Base-by-base conservation (phyloP, 306 rosid species). In the Rubus parviflorus region DNA sequence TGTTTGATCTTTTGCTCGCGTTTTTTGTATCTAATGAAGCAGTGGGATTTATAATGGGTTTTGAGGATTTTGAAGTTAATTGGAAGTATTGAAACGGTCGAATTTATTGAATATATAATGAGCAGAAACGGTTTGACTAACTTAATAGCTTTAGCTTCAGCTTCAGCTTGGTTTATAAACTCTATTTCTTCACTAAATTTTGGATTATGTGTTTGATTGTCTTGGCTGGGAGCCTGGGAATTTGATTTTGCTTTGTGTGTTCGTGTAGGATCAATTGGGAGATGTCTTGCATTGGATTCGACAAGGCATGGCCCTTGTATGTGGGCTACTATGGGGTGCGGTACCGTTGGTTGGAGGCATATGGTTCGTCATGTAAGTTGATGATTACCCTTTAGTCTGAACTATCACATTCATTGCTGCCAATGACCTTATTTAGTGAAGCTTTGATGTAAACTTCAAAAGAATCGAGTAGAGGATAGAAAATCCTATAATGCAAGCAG, bases 271-370 rank as follows among this genome's bases (percentile, higher is more conserved):
- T 83, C 98, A 96, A 87, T 74, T 96, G 81, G 98, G 99, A 66
- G 99, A 96, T 71, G 96, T 96, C 19, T 88, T 96, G 88, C 99
- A 96, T 82, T 92, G 99, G 99, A 89, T 96, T 81, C 91, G 99
- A 85, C 99, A 96, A 83, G 87, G 47, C 7, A 81, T 92, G 38
- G 98, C 91, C 77, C 88, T 96, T 62, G 66, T 64, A 15, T 90
- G 90, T 61, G 99, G 99, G 68, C 75, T 96, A 42, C 80, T 92
- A 42, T 96, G 97, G 97, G 99, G 99, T 62, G 69, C 97, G 25
- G 82, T 96, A 48, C 99, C 99, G 45, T 82, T 96, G 81, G 96
- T 92, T 47, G 99, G 99, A 41, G 99, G 98, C 81, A 66, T 92
- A 70, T 96, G 99, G 99, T 89, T 95, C 81, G 37, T 95, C 81